Evolutionary conservation across 768 basidiomycete species (phyloP), one percentile per base, ranked within the genome.

Genomic region (Cystobasidium ongulense): DNA sequence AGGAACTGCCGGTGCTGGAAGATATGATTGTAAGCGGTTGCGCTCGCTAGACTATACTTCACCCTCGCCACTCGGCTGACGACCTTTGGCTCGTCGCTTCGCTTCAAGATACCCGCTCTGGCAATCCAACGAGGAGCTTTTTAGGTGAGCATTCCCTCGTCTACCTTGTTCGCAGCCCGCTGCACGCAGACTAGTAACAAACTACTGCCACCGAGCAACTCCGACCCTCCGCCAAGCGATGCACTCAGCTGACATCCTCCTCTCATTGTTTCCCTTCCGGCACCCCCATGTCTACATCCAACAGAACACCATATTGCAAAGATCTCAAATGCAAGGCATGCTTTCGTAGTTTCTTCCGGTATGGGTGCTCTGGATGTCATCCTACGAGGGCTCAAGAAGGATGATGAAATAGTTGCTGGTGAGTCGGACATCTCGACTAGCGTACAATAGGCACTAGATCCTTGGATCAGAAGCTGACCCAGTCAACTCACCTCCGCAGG

Each of bases 321-420:
- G 84, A 92, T 99, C 78, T 96, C 94, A 38, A 91, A 90, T 33
- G 92, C 94, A 5, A 84, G 84, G 3, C 88, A 95, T 85, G 91
- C 92, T 0, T 91, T 95, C 80, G 87, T 88, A 23, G 91, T 99
- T 3, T 91, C 92, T 4, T 97, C 95, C 2, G 96, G 96, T 67
- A 99, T 99, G 96, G 93, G 95, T 21, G 93, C 94, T 1, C 86
- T 98, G 50, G 96, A 99, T 81, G 87, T 92, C 65, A 97, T 99
- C 78, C 85, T 96, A 61, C 90, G 96, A 62, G 81, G 97, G 33
- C 87, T 98, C 77, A 95, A 94, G 82, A 92, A 95, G 3, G 91
- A 91, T n/a, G 89, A 92, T 81, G 90, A 93, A 80, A 86, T 99
- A 75, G 89, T 99, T 77, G 92, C 96, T 1, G 93, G 94, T 75